A percentile compares a stretch with the other conserved stretches of the same genome.
phyloP scores from a whole-genome alignment of 2,329 filamentous ascomycete genomes.

The Claviceps citrina region DNA sequence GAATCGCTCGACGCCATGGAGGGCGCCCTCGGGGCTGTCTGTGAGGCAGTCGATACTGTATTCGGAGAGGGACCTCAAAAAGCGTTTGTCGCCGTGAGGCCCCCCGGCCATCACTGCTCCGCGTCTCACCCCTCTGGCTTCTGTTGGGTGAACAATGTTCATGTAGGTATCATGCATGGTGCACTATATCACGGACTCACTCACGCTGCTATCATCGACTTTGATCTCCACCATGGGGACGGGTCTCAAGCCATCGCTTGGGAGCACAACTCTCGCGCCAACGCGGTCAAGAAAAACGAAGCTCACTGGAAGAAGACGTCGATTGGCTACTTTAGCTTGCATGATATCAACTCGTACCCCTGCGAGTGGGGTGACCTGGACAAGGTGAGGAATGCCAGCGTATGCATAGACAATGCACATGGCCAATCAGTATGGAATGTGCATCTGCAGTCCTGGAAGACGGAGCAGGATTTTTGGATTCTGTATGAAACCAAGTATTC shows the following conservation, averaged over 20 bases:
- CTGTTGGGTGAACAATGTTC: slow-evolving; percentile 97
- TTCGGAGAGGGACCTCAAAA: slow-evolving; percentile 53
- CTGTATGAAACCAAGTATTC: slow-evolving; percentile 70
- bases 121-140: slow-evolving; percentile 82
- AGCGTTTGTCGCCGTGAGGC: slow-evolving; percentile 83
- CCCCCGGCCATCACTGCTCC: slow-evolving; percentile 92
- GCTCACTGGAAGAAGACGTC: slow-evolving; percentile 65
- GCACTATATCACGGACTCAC: slow-evolving; percentile 72
- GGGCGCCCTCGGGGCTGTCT: slow-evolving; percentile 80
- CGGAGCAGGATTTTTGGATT: slow-evolving; percentile 70
- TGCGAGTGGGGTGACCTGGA: slow-evolving; percentile 88
- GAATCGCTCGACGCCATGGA: slow-evolving; percentile 81
- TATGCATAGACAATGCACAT: slow-evolving; percentile 89
- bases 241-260: slow-evolving; percentile 92
- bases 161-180: slow-evolving; percentile 87
- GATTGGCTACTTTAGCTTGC: slow-evolving; percentile 90
- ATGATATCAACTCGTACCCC: slow-evolving; percentile 97
- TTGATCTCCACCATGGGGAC: slow-evolving; percentile 83
- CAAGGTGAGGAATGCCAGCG: slow-evolving; percentile 83
- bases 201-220: slow-evolving; percentile 85
- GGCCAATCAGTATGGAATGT: slow-evolving; percentile 94
- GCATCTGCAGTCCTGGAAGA: slow-evolving; percentile 78
- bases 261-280: slow-evolving; percentile 65
- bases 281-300: slow-evolving; percentile 49
- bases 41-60: slow-evolving; percentile 79